phyloP scores from a whole-genome alignment of 345 rosid genomes.

The Corchorus olitorius region DNA sequence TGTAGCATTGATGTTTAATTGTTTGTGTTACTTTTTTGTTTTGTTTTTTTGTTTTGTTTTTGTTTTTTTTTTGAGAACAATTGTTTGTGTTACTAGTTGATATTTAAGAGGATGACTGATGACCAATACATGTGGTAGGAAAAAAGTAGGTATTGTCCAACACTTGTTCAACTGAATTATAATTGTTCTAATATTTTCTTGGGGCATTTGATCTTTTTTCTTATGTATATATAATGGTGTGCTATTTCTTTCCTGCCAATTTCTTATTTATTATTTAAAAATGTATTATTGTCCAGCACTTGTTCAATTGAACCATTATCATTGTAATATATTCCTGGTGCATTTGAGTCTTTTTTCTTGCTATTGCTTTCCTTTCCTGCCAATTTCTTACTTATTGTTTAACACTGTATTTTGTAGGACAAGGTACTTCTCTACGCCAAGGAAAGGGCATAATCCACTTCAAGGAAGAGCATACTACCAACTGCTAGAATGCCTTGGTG shows the following conservation, averaged over 20 bases:
- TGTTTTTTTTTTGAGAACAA: no score
- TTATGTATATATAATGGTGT: neutral
- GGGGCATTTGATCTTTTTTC: neutral
- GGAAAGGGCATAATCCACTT: conserved; percentile 98
- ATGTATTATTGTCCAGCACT: neutral
- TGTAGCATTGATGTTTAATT: neutral
- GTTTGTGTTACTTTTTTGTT: no score
- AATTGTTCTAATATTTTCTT: neutral
- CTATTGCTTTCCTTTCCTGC: neutral
- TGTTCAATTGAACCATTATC: neutral
- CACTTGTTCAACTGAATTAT: neutral
- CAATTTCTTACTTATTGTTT: conserved; percentile 15
- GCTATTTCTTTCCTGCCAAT: neutral
- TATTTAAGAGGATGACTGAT: neutral
- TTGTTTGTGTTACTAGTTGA: neutral
- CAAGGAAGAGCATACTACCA: conserved; percentile 99
- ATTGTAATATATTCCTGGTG: neutral
- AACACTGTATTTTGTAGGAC: conserved; percentile 54
- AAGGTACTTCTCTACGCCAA: conserved; percentile 83
- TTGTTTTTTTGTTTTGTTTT: no score
- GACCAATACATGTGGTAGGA: conserved; percentile 2
- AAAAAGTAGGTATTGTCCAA: conserved; percentile 4
- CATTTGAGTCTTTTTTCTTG: neutral
- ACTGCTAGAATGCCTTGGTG: conserved; percentile 96
- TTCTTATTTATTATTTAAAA: conserved; percentile 18